Evolutionary conservation across 208 protist genomes (phyloP), one percentile per base, ranked within the genome.

Genomic region (Trypanosoma conorhini): DNA sequence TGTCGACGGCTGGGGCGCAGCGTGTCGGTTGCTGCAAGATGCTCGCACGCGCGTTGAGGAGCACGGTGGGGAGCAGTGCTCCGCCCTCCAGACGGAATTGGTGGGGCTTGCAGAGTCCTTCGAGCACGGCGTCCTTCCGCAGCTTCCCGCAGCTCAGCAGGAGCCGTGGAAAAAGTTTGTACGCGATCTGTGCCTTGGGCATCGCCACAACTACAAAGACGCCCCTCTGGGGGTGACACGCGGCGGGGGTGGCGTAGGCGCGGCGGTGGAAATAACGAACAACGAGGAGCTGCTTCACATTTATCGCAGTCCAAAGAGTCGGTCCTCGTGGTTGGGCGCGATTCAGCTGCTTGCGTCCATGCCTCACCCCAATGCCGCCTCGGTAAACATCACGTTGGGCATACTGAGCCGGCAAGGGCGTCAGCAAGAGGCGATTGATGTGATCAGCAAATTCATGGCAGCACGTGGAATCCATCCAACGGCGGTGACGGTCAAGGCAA

Each of bases 271-370:
- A 3, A 35, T 74, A 15, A 69, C 70, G 17, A 69, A 75, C 48
- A 75, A 75, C 62, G 70, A 67, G 17, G 70, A 67, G 55, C 54
- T 75, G 13, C 22, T 75, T 13, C 44, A 67, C 44, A 69, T 77
- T 51, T 42, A 40, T 17, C 46, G n/a, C 46, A 46, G 26, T 24
- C 72, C 72, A 22, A 77, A 77, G 31, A 55, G 62, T 21, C 63
- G 72, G 19, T 30, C 42, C 42, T 68, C 59, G n/a, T 77, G 72
- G 72, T 19, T 7, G 5, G 28, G 42, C 19, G 72, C 72, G 4
- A 21, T 77, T 40, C 60, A 64, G 24, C 2, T 72, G 9, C 58
- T 77, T 8, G 10, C 19, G 19, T 28, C 52, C 8, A 77, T 72
- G 66, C 64, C 33, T 5, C 56, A 72, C 31, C 66, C 67, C 10